Evolutionary conservation across 2,329 filamentous ascomycete genomes (phyloP).

Genomic region (Fusarium piperis): DNA sequence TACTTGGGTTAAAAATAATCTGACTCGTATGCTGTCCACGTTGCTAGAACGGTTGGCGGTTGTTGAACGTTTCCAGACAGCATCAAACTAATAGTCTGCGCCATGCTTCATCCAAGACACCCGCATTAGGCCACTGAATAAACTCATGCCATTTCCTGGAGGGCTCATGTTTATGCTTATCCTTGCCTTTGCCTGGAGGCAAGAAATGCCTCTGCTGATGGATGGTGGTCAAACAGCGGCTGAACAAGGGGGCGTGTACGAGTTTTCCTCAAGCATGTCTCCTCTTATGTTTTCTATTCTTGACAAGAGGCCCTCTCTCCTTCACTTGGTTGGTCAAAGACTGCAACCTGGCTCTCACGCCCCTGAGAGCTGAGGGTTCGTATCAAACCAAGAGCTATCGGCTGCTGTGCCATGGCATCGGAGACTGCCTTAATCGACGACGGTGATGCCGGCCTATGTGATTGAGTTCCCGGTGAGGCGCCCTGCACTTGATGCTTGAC

Average conservation of each 20-base stretch:
- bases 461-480: constrained; percentile 34
- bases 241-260: not conserved
- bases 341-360: not conserved
- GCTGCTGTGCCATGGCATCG: constrained; percentile 38
- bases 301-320: not conserved
- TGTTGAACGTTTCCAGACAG: not conserved
- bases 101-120: not conserved
- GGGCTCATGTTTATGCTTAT: not conserved
- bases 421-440: not conserved
- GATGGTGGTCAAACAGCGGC: not conserved
- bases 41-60: not conserved
- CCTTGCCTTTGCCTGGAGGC: not conserved
- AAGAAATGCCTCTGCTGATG: not conserved
- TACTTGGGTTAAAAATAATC: constrained; percentile 16
- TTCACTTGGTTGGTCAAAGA: not conserved
- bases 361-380: constrained; percentile 13
- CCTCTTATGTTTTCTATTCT: not conserved
- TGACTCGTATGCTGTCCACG: not conserved
- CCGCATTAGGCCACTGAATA: constrained; percentile 11
- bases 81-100: not conserved
- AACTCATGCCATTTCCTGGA: constrained; percentile 12
- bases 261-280: not conserved
- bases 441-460: not conserved
- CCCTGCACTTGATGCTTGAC: constrained; percentile 7
- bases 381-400: constrained; percentile 24